Evolutionary conservation across 2,329 filamentous ascomycete species (phyloP).

Genomic region (Shiraia sp.): DNA sequence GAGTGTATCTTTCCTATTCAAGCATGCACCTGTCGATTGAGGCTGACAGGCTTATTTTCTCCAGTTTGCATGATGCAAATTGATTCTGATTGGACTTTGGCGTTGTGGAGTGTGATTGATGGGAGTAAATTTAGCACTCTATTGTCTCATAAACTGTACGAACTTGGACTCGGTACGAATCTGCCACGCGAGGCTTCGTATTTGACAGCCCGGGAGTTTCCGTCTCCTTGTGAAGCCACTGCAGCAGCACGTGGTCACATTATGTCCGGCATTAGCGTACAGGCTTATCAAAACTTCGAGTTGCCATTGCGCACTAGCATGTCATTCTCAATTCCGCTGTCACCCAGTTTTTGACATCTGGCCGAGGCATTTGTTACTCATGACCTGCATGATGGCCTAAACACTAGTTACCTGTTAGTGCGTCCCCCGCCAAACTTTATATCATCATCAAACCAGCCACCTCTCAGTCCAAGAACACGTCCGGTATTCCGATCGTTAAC

Average conservation of each 20-base stretch:
- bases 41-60: background rate
- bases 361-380: constrained; percentile 4
- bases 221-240: constrained; percentile 16
- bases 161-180: too few relatives aligned
- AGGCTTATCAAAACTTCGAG: constrained; percentile 7
- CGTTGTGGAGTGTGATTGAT: constrained; percentile 18
- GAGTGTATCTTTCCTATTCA: constrained; percentile 71
- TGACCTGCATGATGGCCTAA: constrained; percentile 15
- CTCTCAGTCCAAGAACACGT: constrained; percentile 2
- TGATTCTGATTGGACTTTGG: constrained; percentile 13
- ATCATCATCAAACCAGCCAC: constrained; percentile 17
- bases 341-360: constrained; percentile 20
- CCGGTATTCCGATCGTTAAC: constrained; percentile 1
- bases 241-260: constrained; percentile 16
- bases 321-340: constrained; percentile 20
- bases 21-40: constrained; percentile 61
- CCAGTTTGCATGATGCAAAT: background rate
- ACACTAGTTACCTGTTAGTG: constrained; percentile 10
- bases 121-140: constrained; percentile 9
- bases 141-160: constrained; percentile 2
- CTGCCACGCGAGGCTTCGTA: constrained; percentile 5
- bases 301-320: constrained; percentile 15
- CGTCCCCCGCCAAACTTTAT: constrained; percentile 18
- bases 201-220: constrained; percentile 6
- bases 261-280: constrained; percentile 17